Evolutionary conservation across 371 early-diverging fungal species (phyloP).

Genomic region (Cokeromyces recurvatus): DNA sequence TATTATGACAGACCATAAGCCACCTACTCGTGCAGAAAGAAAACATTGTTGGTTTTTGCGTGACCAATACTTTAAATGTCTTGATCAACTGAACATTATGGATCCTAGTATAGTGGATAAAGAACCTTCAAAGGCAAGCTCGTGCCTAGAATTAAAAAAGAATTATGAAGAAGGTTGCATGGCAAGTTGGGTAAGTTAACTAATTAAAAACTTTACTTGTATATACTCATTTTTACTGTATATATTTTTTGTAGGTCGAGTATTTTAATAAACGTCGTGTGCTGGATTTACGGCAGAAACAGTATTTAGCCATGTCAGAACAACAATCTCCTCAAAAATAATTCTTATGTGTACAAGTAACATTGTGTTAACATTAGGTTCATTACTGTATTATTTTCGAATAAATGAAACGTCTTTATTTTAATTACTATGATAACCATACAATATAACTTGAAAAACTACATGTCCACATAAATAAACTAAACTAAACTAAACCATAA

Average conservation of each 20-base stretch:
- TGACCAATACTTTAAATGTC: conserved; percentile 53
- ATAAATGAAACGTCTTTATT: no score
- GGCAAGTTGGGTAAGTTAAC: conserved; percentile 45
- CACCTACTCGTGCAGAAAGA: conserved; percentile 51
- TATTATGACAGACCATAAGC: conserved; percentile 24
- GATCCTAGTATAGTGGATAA: conserved; percentile 48
- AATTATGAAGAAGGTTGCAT: conserved; percentile 45
- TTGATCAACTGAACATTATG: conserved; percentile 42
- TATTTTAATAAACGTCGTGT: conserved; percentile 53
- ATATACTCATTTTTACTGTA: background rate
- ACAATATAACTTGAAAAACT: no score
- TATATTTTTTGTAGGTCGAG: conserved; percentile 26
- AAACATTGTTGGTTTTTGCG: conserved; percentile 54
- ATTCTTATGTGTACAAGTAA: no score
- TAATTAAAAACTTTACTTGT: background rate
- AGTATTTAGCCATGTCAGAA: conserved; percentile 41
- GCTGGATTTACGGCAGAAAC: conserved; percentile 39
- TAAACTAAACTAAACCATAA: no score
- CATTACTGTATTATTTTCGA: no score
- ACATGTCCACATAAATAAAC: no score
- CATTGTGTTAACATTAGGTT: no score
- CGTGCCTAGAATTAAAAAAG: conserved; percentile 41
- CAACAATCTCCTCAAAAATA: conserved; percentile 17
- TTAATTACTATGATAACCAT: no score
- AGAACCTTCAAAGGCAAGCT: conserved; percentile 32